Evolutionary conservation across 2,329 filamentous ascomycete genomes (phyloP).

Genomic region (Aureobasidium sp.): DNA sequence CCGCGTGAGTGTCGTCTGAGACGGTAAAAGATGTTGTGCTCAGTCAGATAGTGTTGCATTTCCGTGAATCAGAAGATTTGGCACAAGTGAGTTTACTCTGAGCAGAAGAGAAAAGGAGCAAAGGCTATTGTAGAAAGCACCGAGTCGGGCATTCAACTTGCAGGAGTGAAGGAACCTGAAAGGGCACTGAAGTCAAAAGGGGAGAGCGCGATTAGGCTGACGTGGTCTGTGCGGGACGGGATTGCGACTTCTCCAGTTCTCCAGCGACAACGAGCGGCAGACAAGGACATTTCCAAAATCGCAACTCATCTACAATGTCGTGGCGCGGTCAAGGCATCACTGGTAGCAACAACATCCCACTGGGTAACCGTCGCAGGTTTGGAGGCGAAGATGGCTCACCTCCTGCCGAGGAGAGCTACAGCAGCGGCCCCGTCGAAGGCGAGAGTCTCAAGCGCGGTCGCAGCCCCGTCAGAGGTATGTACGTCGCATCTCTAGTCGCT

Average conservation of each 20-base stretch:
- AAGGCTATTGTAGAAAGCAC: no score
- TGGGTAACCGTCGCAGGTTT: constrained; percentile 77
- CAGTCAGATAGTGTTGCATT: neutral
- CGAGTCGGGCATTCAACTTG: no score
- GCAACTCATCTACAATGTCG: constrained; percentile 38
- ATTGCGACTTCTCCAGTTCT: neutral
- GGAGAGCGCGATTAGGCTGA: neutral
- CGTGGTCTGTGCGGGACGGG: neutral
- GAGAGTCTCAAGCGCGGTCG: constrained; percentile 71
- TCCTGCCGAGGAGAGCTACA: constrained; percentile 59
- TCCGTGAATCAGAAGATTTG: neutral
- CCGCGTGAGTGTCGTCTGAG: neutral
- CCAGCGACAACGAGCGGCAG: neutral
- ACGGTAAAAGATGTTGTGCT: neutral
- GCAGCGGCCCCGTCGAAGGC: constrained; percentile 65
- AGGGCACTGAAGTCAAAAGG: no score
- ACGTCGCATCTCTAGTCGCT: neutral
- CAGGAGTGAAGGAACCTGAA: no score
- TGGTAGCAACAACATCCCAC: constrained; percentile 94
- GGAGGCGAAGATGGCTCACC: constrained; percentile 43
- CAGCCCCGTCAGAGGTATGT: constrained; percentile 73
- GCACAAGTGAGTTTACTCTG: neutral
- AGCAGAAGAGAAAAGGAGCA: no score
- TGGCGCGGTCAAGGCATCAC: constrained; percentile 75
- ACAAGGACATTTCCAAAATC: neutral